Evolutionary conservation across 73 alveolate genomes (phyloP), one percentile per base, ranked within the genome.

Genomic region (Paramecium primaurelia): DNA sequence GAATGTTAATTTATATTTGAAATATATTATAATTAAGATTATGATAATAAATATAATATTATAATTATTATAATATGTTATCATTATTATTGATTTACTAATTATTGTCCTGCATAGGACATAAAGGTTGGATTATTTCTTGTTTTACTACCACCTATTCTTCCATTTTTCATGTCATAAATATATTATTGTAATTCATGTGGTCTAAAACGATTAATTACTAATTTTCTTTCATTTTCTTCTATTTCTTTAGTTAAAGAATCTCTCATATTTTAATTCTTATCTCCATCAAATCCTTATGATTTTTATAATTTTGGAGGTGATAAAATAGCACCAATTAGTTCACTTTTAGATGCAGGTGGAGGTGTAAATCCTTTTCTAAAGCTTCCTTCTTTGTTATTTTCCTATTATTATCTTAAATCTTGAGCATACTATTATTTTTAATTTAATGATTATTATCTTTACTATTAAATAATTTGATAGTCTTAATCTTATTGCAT

Each of bases 71-170:
- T 54, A 54, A 54, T 18, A 54, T 54, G 32, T 54, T 54, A 18
- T 54, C 69, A 54, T 54, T 54, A 25, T 64, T 34, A 64, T 64
- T 20, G 47, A 64, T 64, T 64, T 28, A 64, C 84, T 64, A 64
- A 64, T 64, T 64, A 64, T 73, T 73, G 26, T 73, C 87, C 87
- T 16, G 87, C 87, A 73, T 73, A 73, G n/a, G 87, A 73, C 87
- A 73, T 73, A 73, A 73, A 73, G 12, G 87, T 73, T 37, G 87
- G 87, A 38, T 34, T 73, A 36, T 73, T 73, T 73, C 87, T 73
- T 4, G 59, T 73, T 73, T 38, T 73, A 14, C 18, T 30, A 6
- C 87, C 87, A 4, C 59, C 59, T 12, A 73, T 73, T 40, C 59
- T 73, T 73, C 87, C 87, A 73, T 73, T 73, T 40, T 38, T 73